Evolutionary conservation across 257 asterid genomes (phyloP), one percentile per base, ranked within the genome.

Genomic region (Petunia axillaris): DNA sequence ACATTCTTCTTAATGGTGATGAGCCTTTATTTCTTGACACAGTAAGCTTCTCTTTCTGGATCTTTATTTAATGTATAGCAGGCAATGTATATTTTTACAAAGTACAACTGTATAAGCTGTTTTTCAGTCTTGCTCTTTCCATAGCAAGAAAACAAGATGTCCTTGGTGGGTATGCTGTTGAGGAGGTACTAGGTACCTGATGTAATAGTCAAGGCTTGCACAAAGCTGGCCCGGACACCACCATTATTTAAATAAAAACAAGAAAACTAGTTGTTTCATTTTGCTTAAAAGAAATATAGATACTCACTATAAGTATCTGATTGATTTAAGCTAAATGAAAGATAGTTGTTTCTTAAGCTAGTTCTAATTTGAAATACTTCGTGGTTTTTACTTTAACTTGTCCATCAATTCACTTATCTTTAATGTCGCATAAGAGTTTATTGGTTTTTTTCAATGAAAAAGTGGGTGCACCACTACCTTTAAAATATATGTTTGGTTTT

Each of bases 21-120:
- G 89, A 90, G 71, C 95, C 97, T 64, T 50, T 96, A 54, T 92
- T 96, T 86, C 95, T 92, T 79, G 99, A 96, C 88, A 88, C 97
- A 87, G 97, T 92, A 89, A 71, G 50, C 36, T 74, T 78, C 80
- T 79, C 81, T 66, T 54, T 38, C 62, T 36, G 44, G 55, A 16
- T 63, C 75, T 7, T 55, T 75, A 62, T 41, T 66, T 68, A 78
- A 39, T 39, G 14, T 76, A 25, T 43, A 65, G 59, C 48, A 71
- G 48, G 11, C 48, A 25, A 43, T 35, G 10, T 5, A 10, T 13
- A 48, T 46, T 25, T 16, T 64, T 16, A 43, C 40, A 8, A 54
- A 39, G 43, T 1, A 25, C 4, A 52, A 41, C 50, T 65, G 35
- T 43, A 76, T 35, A 59, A 66, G 44, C 14, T 64, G 52, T 37